Percentiles rank a stretch among this genome's conserved stretches.
These are phyloP conservation scores for Epichloe hybrida DNA, from an alignment of 2,329 filamentous ascomycete species.

Conservation along the genomic window DNA sequence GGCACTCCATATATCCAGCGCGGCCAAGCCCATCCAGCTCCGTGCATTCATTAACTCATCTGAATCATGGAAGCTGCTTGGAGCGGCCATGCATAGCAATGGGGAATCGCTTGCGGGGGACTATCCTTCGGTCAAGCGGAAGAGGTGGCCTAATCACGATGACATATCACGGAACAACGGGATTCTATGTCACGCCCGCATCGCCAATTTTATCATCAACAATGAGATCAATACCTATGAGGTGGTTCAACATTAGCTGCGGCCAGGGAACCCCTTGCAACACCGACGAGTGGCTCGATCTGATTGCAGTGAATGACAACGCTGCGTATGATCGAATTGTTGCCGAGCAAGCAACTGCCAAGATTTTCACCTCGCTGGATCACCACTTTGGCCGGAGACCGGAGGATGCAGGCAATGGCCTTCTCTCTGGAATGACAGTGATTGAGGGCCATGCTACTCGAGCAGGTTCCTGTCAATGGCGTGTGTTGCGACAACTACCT, in stretches of 20 bases:
- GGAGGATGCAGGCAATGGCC: not conserved
- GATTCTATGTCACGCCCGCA: not conserved
- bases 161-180: not conserved
- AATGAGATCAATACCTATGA: not conserved
- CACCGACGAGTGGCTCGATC: not conserved
- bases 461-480: not conserved
- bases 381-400: not conserved
- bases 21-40: not conserved
- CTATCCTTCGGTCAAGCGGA: too few species aligned
- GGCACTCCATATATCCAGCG: not conserved
- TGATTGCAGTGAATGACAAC: not conserved
- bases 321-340: not conserved
- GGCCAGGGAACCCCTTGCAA: not conserved
- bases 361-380: constrained; percentile 1
- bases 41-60: not conserved
- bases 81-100: too few species aligned
- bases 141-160: not conserved
- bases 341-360: not conserved
- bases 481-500: not conserved
- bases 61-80: not conserved
- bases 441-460: not conserved
- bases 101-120: too few species aligned
- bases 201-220: not conserved
- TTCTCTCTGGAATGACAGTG: not conserved
- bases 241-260: constrained; percentile 1